Percentiles rank a stretch among this genome's conserved stretches.
phyloP scores from a whole-genome alignment of 768 basidiomycete genomes.

The Tylopilus sp. region DNA sequence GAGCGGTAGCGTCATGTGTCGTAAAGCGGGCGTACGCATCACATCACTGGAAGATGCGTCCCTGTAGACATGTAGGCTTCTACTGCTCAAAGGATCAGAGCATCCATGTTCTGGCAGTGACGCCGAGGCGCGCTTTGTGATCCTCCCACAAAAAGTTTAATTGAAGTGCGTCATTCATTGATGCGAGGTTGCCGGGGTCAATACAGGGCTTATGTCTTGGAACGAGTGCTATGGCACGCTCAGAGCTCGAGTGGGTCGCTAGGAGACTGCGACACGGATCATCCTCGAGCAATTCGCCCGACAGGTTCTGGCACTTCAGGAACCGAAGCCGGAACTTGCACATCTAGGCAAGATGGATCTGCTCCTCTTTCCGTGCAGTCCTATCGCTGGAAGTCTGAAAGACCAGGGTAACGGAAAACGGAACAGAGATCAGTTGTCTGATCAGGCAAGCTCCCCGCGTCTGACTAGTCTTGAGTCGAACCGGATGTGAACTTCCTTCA shows the following conservation, averaged over 20 bases:
- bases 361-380: not conserved
- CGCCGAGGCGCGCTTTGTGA: not conserved
- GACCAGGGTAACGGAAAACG: not conserved
- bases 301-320: not conserved
- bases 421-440: not conserved
- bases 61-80: not conserved
- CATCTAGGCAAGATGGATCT: not conserved
- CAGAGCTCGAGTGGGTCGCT: not conserved
- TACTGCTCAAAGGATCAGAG: too few relatives aligned
- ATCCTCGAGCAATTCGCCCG: slow-evolving; percentile 1
- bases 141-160: slow-evolving; percentile 15
- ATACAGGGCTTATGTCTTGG: not conserved
- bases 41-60: not conserved
- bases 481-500: not conserved
- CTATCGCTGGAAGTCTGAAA: not conserved
- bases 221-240: not conserved
- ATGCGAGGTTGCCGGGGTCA: slow-evolving; percentile 2
- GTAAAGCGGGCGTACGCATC: not conserved
- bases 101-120: not conserved
- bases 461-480: not conserved
- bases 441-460: not conserved
- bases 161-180: slow-evolving; percentile 17
- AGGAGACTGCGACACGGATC: slow-evolving; percentile 11
- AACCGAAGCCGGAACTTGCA: not conserved
- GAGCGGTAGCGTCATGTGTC: not conserved